Evolutionary conservation across 306 rosid genomes (phyloP).

Genomic region (Macrotyloma uniflorum): DNA sequence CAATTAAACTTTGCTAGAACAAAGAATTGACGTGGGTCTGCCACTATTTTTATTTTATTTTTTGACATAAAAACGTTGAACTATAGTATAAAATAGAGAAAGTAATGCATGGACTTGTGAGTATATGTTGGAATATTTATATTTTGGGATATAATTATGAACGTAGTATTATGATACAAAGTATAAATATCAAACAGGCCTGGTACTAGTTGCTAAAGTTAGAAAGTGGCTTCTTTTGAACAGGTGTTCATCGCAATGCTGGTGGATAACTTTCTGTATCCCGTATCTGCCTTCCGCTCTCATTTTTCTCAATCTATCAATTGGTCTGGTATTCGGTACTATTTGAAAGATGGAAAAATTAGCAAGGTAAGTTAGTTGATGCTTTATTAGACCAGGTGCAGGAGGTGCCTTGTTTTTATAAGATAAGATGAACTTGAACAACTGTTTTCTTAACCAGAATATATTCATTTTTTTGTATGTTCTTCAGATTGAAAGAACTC

Average conservation of each 20-base stretch:
- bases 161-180: slow-evolving; percentile 22
- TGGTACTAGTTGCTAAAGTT: slow-evolving; percentile 39
- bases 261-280: slow-evolving; percentile 95
- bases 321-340: slow-evolving; percentile 95
- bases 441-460: slow-evolving; percentile 36
- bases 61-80: slow-evolving; percentile 11
- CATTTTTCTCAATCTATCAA: slow-evolving; percentile 92
- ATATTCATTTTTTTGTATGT: slow-evolving; percentile 1
- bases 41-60: background rate
- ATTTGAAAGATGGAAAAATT: slow-evolving; percentile 88
- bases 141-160: background rate
- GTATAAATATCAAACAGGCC: slow-evolving; percentile 16
- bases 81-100: slow-evolving; percentile 17
- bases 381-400: slow-evolving; percentile 5
- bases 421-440: slow-evolving; percentile 33
- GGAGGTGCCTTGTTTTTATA: slow-evolving; percentile 4
- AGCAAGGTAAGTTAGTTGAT: slow-evolving; percentile 62
- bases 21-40: slow-evolving; percentile 13
- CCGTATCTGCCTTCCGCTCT: slow-evolving; percentile 87
- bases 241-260: slow-evolving; percentile 92
- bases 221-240: slow-evolving; percentile 41
- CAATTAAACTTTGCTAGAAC: slow-evolving; percentile 29
- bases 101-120: slow-evolving; percentile 19
- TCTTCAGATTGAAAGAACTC: slow-evolving; percentile 82
- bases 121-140: background rate